Evolutionary conservation across 2,329 filamentous ascomycete genomes (phyloP), one percentile per base, ranked within the genome.

Genomic region (Erysiphe neolycopersici): DNA sequence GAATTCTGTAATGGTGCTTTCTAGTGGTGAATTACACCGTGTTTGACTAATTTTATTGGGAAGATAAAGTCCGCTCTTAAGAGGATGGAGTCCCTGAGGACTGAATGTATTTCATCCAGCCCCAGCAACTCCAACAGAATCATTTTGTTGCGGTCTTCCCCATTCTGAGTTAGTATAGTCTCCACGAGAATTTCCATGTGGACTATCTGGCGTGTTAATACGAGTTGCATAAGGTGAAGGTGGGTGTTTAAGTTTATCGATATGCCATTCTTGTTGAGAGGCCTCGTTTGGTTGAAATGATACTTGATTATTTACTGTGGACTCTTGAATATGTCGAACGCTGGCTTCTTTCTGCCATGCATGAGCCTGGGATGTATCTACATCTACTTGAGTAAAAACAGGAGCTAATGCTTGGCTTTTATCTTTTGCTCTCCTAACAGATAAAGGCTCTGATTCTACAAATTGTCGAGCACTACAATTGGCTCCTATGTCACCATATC

Each of bases 321-420:
- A 64, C 37, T 76, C 71, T 51, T 74, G 69, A 31, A 92, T 73
- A 46, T 85, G 79, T 41, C 84, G 73, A 36, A 87, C 83, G 41
- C 79, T 84, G 50, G 73, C 77, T 59, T 92, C 84, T 56, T 82
- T 79, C 53, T 83, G 77, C 75, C 78, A 83, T 5, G 80, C 69
- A 43, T 62, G 61, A 32, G 67, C 65, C 55, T 74, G 69, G 18
- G 79, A 71, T 5, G 80, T 81, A 56, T 95, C 87, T n/a, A 79
- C 82, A 56, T 94, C 85, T 43, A 93, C 82, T 45, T 79, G 55
- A 60, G 61, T 78, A 32, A 74, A 69, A 37, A 73, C 64, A 33
- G 66, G 62, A 44, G 67, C 63, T 43, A 65, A 59, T 38, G 62
- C 58, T 47, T 63, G 56, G 50, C 56, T 46, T 56, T 62, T 48